Percentiles rank a stretch among this genome's conserved stretches.
phyloP scores from a whole-genome alignment of 2,329 filamentous ascomycete genomes.

The Pestalotiopsis sp. region DNA sequence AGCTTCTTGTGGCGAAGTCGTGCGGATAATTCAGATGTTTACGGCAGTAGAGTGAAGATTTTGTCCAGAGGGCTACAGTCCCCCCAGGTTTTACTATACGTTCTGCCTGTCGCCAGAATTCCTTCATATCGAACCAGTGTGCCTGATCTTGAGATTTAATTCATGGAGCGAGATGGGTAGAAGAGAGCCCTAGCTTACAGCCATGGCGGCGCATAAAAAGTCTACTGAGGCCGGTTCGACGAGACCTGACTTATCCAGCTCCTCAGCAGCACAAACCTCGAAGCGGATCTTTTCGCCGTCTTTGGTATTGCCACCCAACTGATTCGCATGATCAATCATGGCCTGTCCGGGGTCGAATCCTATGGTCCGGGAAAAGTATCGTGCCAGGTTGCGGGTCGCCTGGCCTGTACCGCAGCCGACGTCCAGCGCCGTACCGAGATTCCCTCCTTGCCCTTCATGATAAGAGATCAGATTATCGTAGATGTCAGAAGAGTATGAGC shows the following conservation, averaged over 20 bases:
- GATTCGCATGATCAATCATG: conserved; percentile 29
- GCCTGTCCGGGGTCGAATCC: conserved; percentile 28
- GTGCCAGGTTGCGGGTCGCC: conserved; percentile 28
- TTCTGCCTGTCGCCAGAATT: conserved; percentile 47
- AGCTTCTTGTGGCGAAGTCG: conserved; percentile 12
- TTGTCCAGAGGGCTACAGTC: conserved; percentile 47
- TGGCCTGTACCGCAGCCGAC: conserved; percentile 33
- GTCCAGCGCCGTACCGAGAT: conserved; percentile 23
- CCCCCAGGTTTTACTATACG: conserved; percentile 49
- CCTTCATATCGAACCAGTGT: conserved; percentile 53
- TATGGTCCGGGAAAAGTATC: conserved; percentile 25
- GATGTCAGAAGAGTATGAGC: conserved; percentile 20
- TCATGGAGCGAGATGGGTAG: neutral
- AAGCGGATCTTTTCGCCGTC: conserved; percentile 22
- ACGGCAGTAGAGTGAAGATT: conserved; percentile 27
- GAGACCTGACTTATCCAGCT: conserved; percentile 20
- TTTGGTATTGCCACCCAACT: conserved; percentile 21
- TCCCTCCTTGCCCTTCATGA: conserved; percentile 20
- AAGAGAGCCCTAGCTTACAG: conserved; percentile 20
- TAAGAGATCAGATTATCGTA: conserved; percentile 24
- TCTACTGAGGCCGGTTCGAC: conserved; percentile 25
- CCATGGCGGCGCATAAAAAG: conserved; percentile 27
- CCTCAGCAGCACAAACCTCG: conserved; percentile 24
- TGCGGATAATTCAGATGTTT: conserved; percentile 13
- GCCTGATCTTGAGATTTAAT: conserved; percentile 25